Evolutionary conservation across 768 basidiomycete species (phyloP).

Genomic region (Exsudoporus frostii): DNA sequence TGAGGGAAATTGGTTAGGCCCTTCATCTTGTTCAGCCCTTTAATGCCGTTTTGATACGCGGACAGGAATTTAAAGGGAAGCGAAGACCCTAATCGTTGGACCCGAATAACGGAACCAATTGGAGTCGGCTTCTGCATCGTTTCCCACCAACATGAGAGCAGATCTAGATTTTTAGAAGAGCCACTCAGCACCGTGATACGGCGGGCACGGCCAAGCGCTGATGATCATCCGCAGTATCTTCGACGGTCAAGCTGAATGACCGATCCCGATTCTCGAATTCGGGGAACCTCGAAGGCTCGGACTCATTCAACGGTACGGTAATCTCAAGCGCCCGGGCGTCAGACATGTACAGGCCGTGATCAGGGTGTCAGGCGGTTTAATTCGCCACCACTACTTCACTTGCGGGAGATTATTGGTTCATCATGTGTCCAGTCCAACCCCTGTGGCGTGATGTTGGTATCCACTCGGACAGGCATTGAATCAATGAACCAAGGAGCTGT

Average conservation of each 20-base stretch:
- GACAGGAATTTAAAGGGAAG: constrained; percentile 4
- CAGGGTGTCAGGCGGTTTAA: too few relatives aligned
- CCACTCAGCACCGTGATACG: neutral
- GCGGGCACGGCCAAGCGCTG: neutral
- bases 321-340: neutral
- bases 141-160: constrained; percentile 8
- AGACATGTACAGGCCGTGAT: too few relatives aligned
- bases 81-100: constrained; percentile 5
- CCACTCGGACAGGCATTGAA: neutral
- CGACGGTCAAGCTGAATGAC: neutral
- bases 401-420: too few relatives aligned
- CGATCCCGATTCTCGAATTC: neutral
- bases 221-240: neutral
- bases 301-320: neutral
- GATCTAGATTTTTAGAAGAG: too few relatives aligned
- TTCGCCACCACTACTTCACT: too few relatives aligned
- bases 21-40: neutral
- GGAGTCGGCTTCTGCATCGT: neutral
- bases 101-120: constrained; percentile 18
- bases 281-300: neutral
- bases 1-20: neutral
- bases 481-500: too few relatives aligned
- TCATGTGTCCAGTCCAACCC: too few relatives aligned
- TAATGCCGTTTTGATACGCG: neutral
- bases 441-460: neutral